Percentiles rank a stretch among this genome's conserved stretches.
Evolutionary conservation across 768 basidiomycete genomes (phyloP).

Genomic region (Termitomyces sp.): DNA sequence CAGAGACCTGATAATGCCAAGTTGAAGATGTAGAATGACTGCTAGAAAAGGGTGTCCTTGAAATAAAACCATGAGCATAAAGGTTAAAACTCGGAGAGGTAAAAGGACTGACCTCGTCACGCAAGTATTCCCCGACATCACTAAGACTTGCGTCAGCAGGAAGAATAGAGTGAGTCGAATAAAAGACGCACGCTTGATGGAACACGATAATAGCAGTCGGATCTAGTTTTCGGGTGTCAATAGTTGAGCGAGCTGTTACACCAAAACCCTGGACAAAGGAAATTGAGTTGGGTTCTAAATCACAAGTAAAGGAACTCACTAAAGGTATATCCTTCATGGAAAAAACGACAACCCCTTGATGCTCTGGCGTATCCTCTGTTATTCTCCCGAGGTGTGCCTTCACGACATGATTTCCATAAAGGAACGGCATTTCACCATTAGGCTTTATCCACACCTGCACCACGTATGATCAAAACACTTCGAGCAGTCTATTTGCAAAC

Average conservation of each 20-base stretch:
- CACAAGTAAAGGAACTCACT: slow-evolving; percentile 37
- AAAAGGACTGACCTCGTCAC: slow-evolving; percentile 72
- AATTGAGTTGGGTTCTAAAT: not conserved
- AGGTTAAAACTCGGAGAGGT: not conserved
- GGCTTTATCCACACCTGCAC: slow-evolving; percentile 96
- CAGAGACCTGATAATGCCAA: not conserved
- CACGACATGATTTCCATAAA: slow-evolving; percentile 97
- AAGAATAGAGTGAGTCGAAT: not conserved
- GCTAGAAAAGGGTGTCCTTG: slow-evolving; percentile 77
- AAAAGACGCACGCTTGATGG: slow-evolving; percentile 80
- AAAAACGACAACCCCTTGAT: slow-evolving; percentile 96
- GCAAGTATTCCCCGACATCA: slow-evolving; percentile 96
- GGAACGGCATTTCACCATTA: slow-evolving; percentile 98
- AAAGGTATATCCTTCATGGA: slow-evolving; percentile 94
- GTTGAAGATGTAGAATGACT: not conserved
- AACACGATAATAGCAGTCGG: slow-evolving; percentile 97
- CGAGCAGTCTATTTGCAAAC: slow-evolving; percentile 2
- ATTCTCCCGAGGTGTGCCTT: slow-evolving; percentile 99
- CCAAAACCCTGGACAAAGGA: slow-evolving; percentile 78
- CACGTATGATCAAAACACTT: not conserved
- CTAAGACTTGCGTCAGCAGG: slow-evolving; percentile 30
- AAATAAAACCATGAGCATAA: slow-evolving; percentile 7
- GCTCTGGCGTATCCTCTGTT: slow-evolving; percentile 98
- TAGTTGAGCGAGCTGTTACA: slow-evolving; percentile 90
- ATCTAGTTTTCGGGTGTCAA: slow-evolving; percentile 95